These are phyloP conservation scores for Candida dubliniensis DNA, from an alignment of 1,139 yeast species.

Conservation along the genomic window DNA sequence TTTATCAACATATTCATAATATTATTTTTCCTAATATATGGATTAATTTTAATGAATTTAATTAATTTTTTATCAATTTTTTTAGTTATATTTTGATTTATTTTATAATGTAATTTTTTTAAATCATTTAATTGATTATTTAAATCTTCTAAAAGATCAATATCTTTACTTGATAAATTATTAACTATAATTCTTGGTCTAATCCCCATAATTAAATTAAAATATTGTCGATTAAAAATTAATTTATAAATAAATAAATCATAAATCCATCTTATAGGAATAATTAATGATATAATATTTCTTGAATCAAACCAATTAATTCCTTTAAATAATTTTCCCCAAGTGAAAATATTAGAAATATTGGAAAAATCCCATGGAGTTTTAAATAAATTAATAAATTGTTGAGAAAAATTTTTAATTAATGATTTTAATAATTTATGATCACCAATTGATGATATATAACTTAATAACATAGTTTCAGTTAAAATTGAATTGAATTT, in stretches of 20 bases:
- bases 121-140: conserved; percentile 12
- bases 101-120: background rate
- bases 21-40: background rate
- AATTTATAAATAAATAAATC: conserved; percentile 34
- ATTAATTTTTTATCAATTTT: background rate
- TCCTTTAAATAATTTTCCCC: conserved; percentile 19
- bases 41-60: background rate
- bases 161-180: conserved; percentile 24
- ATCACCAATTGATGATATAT: conserved; percentile 41
- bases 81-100: conserved; percentile 1
- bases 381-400: background rate
- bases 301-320: conserved; percentile 32
- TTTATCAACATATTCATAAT: background rate
- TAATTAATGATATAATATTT: conserved; percentile 35
- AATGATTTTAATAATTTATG: conserved; percentile 30
- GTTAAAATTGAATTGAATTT: conserved; percentile 26
- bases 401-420: conserved; percentile 11
- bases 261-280: conserved; percentile 41
- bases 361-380: conserved; percentile 4
- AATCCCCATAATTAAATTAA: conserved; percentile 30
- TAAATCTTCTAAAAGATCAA: conserved; percentile 28
- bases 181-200: conserved; percentile 42
- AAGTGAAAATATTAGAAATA: conserved; percentile 1
- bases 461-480: conserved; percentile 39
- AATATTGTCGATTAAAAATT: conserved; percentile 48